Evolutionary conservation across 768 basidiomycete genomes (phyloP).

Genomic region (Gautieria morchelliformis): DNA sequence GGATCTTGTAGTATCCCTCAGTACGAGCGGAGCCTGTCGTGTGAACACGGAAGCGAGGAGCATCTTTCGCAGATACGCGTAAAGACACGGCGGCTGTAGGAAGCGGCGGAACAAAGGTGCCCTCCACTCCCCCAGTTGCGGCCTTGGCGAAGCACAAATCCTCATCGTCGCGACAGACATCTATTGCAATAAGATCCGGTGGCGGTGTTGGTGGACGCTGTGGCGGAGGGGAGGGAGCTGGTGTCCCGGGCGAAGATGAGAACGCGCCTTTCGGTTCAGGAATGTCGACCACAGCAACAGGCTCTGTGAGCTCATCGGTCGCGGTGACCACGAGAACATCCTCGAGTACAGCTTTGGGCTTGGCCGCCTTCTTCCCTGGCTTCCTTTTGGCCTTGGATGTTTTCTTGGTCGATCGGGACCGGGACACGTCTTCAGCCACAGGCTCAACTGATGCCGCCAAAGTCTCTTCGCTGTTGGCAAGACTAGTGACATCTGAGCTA

Average conservation of each 20-base stretch:
- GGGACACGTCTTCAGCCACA: neutral
- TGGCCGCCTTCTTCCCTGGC: constrained; percentile 14
- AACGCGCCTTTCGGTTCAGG: constrained; percentile 41
- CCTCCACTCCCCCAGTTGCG: constrained; percentile 28
- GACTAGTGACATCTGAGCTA: constrained; percentile 14
- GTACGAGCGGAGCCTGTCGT: constrained; percentile 82
- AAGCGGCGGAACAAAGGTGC: constrained; percentile 18
- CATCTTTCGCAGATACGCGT: constrained; percentile 23
- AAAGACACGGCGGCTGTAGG: constrained; percentile 20
- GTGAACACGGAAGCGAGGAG: constrained; percentile 61
- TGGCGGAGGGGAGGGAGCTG: constrained; percentile 43
- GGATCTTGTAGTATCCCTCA: constrained; percentile 93
- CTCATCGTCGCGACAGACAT: constrained; percentile 77
- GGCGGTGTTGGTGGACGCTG: constrained; percentile 37
- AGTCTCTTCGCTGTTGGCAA: constrained; percentile 1
- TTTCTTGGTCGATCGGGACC: neutral
- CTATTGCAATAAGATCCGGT: constrained; percentile 40
- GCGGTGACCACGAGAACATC: constrained; percentile 14
- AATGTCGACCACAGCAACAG: constrained; percentile 39
- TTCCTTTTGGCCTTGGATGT: constrained; percentile 24
- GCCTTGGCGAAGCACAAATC: constrained; percentile 74
- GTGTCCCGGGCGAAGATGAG: constrained; percentile 37
- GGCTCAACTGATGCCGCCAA: neutral
- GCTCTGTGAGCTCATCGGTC: constrained; percentile 12
- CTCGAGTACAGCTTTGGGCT: constrained; percentile 21